Percentiles rank a stretch among this genome's conserved stretches.
These are phyloP conservation scores for Boletellus ananas DNA, from an alignment of 768 basidiomycete species.

Conservation along the genomic window DNA sequence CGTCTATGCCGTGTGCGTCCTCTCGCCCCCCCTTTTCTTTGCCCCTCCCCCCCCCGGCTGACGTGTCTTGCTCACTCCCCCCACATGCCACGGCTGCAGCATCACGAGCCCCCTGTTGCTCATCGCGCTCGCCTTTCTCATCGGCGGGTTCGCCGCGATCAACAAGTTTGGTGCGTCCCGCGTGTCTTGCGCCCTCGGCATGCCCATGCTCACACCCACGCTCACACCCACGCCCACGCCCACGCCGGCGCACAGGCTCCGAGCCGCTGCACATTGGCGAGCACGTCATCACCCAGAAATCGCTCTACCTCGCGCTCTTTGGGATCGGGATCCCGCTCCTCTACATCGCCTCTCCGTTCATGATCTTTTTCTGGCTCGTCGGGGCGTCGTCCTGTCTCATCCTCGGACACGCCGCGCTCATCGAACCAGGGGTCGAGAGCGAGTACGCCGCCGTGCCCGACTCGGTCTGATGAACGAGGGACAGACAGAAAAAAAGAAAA, in stretches of 20 bases:
- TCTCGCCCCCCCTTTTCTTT: neutral
- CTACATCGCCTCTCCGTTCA: constrained; percentile 69
- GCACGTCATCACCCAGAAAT: constrained; percentile 82
- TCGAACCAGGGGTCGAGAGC: constrained; percentile 95
- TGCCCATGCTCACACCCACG: neutral
- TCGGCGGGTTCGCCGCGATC: constrained; percentile 87
- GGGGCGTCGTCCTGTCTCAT: constrained; percentile 84
- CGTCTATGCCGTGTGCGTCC: constrained; percentile 79
- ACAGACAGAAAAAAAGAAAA: no score
- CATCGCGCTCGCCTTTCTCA: constrained; percentile 80
- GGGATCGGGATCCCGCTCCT: constrained; percentile 89
- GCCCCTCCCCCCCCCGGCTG: neutral
- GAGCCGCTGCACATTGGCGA: constrained; percentile 78
- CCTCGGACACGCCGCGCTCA: constrained; percentile 77
- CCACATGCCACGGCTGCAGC: constrained; percentile 33
- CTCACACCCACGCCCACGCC: neutral
- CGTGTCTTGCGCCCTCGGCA: neutral
- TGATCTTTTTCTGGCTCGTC: constrained; percentile 92
- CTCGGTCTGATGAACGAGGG: constrained; percentile 44
- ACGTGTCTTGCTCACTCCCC: no score
- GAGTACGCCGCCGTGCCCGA: constrained; percentile 84
- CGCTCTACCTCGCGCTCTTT: constrained; percentile 84
- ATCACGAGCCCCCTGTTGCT: constrained; percentile 81
- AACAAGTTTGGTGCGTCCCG: constrained; percentile 76
- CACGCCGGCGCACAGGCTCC: constrained; percentile 48